phyloP scores from a whole-genome alignment of 2,329 filamentous ascomycete species.

The Claviceps purpurea region DNA sequence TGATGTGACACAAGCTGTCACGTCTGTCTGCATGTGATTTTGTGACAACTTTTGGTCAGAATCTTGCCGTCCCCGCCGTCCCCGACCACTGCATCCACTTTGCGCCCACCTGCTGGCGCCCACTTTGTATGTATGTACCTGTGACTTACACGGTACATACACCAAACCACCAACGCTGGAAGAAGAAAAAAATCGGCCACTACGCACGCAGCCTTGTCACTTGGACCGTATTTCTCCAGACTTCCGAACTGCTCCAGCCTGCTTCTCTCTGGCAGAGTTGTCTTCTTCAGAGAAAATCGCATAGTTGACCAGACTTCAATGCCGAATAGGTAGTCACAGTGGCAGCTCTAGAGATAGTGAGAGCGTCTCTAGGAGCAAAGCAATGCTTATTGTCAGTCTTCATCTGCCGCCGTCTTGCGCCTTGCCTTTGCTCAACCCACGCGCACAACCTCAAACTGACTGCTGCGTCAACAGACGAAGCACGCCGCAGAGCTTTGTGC shows the following conservation, averaged over 20 bases:
- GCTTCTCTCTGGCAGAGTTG: background rate
- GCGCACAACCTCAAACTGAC: constrained; percentile 12
- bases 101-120: background rate
- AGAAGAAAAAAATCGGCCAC: constrained; percentile 14
- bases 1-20: no score
- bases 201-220: background rate
- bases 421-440: constrained; percentile 6
- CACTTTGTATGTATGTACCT: constrained; percentile 1
- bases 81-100: constrained; percentile 1
- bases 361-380: constrained; percentile 63
- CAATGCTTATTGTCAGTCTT: constrained; percentile 38
- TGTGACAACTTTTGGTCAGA: background rate
- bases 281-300: background rate
- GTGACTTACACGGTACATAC: constrained; percentile 11
- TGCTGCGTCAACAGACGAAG: constrained; percentile 40
- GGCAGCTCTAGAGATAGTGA: constrained; percentile 66
- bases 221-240: background rate
- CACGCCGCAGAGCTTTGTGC: constrained; percentile 77
- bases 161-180: constrained; percentile 7
- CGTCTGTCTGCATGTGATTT: no score
- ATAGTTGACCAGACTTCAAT: constrained; percentile 29
- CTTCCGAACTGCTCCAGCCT: background rate
- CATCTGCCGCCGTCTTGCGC: constrained; percentile 7
- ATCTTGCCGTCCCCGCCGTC: background rate
- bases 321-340: constrained; percentile 54